These are phyloP conservation scores for Talaromyces amestolkiae DNA, from an alignment of 2,329 filamentous ascomycete genomes.

Conservation along the genomic window DNA sequence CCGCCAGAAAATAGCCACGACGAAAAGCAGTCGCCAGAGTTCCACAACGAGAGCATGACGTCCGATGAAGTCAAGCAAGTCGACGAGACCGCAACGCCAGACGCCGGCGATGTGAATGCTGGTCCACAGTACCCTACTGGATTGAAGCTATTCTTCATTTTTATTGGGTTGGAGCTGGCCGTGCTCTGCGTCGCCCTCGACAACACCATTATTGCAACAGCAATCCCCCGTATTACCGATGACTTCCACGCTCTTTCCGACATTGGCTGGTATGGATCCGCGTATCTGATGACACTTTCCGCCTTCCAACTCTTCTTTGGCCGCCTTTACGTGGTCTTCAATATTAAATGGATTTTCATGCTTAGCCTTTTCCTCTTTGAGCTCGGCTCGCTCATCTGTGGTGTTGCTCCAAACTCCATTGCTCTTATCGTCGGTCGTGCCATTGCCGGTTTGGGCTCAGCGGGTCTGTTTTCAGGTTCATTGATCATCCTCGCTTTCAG, in stretches of 20 bases:
- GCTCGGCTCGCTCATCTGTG: constrained; percentile 41
- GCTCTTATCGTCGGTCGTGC: constrained; percentile 43
- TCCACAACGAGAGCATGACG: not conserved
- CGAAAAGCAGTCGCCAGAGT: not conserved
- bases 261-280: constrained; percentile 28
- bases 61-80: not conserved
- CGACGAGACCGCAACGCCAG: not conserved
- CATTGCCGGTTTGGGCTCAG: constrained; percentile 39
- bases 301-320: constrained; percentile 44
- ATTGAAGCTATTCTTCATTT: not conserved
- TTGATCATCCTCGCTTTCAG: constrained; percentile 41
- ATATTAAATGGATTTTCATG: constrained; percentile 44
- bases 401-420: constrained; percentile 36
- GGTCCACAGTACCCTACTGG: not conserved
- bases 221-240: not conserved
- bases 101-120: not conserved
- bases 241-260: not conserved
- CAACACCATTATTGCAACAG: not conserved
- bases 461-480: constrained; percentile 41
- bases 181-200: not conserved
- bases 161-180: not conserved
- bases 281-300: constrained; percentile 40
- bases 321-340: constrained; percentile 35
- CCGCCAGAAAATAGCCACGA: not conserved
- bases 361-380: constrained; percentile 41